Conservation (phyloP, 2,329 filamentous ascomycete genomes). For the Verticillium nubilum region DNA sequence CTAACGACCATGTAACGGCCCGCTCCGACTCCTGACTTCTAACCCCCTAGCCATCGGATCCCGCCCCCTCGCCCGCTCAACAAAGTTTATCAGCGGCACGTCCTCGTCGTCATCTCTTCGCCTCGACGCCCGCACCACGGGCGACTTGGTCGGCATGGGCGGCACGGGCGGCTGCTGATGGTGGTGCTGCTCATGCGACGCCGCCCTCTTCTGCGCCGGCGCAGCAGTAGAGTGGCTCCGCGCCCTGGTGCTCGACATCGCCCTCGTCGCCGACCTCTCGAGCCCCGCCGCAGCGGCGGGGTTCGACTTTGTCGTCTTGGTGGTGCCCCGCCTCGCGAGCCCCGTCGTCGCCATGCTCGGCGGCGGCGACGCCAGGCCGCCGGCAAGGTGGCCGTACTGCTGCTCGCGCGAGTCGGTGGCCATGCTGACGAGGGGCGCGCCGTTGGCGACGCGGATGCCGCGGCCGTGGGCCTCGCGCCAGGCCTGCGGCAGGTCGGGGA, state of each 20-base stretch:
- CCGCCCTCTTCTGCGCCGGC: conserved; percentile 6
- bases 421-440: conserved; percentile 41
- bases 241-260: background rate
- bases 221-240: conserved; percentile 10
- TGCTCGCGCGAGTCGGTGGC: conserved; percentile 24
- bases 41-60: conserved; percentile 3
- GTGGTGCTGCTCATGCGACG: conserved; percentile 8
- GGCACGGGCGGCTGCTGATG: conserved; percentile 8
- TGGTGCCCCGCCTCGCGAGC: background rate
- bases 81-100: conserved; percentile 13
- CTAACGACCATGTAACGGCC: background rate
- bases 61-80: conserved; percentile 8
- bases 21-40: conserved; percentile 1
- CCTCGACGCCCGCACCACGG: conserved; percentile 3
- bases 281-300: background rate
- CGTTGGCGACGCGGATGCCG: conserved; percentile 33
- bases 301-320: conserved; percentile 2
- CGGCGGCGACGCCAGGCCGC: background rate
- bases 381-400: background rate
- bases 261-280: background rate
- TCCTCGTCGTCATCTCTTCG: conserved; percentile 9
- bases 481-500: conserved; percentile 58
- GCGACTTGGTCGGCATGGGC: conserved; percentile 5
- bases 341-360: background rate
- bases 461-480: conserved; percentile 46